phyloP scores from a whole-genome alignment of 441 rosid species.

The Populus hybrid region DNA sequence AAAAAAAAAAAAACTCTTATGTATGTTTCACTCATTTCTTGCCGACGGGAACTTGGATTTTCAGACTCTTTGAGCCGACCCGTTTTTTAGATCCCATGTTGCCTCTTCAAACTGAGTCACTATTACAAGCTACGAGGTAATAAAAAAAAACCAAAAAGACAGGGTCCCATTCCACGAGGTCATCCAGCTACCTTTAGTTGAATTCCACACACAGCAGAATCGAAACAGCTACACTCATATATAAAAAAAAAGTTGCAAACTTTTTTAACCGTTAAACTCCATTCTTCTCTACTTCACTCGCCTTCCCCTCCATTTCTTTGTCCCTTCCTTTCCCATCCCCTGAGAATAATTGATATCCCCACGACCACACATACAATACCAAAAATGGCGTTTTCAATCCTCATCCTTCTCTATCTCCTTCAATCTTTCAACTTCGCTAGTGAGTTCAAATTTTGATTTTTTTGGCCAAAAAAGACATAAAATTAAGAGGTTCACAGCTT shows the following conservation, averaged over 20 bases:
- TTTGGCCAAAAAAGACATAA: neutral
- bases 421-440: conserved; percentile 33
- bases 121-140: neutral
- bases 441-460: conserved; percentile 24
- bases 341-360: neutral
- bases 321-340: neutral
- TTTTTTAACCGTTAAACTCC: neutral
- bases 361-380: neutral
- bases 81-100: neutral
- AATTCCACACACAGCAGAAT: neutral
- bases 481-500: neutral
- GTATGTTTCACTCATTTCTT: too few relatives aligned
- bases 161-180: conserved; percentile 12
- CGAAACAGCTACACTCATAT: neutral
- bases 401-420: conserved; percentile 30
- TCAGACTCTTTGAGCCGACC: too few relatives aligned
- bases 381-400: conserved; percentile 21
- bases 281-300: conserved; percentile 12
- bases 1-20: too few relatives aligned
- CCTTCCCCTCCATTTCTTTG: conserved; percentile 1
- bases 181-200: neutral
- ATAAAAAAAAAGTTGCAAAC: neutral
- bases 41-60: too few relatives aligned
- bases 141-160: neutral
- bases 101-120: neutral